phyloP scores from a whole-genome alignment of 495 filamentous ascomycete genomes.

The Penicillium steckii region DNA sequence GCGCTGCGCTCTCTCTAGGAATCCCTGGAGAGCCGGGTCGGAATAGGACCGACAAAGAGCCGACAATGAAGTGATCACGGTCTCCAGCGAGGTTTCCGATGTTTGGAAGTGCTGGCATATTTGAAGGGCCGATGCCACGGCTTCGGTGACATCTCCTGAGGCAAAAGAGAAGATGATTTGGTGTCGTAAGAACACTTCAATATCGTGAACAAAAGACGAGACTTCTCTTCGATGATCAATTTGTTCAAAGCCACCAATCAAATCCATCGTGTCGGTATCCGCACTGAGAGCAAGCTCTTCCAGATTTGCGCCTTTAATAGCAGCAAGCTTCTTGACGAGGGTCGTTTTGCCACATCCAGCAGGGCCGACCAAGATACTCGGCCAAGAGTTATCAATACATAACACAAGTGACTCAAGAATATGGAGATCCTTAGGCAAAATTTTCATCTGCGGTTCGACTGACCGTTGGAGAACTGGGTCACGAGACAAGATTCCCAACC shows the following conservation, averaged over 20 bases:
- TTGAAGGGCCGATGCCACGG: constrained; percentile 30
- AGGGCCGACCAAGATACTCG: constrained; percentile 82
- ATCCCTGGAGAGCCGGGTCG: constrained; percentile 29
- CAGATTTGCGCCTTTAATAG: constrained; percentile 66
- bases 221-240: constrained; percentile 72
- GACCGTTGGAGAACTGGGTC: constrained; percentile 56
- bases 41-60: constrained; percentile 29
- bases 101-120: constrained; percentile 35
- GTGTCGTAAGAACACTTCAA: constrained; percentile 54
- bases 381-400: constrained; percentile 81
- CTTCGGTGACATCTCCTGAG: constrained; percentile 33
- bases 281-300: constrained; percentile 82
- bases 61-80: constrained; percentile 33
- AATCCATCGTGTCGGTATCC: constrained; percentile 93
- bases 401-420: constrained; percentile 84
- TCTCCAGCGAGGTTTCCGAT: constrained; percentile 33
- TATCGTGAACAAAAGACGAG: constrained; percentile 50
- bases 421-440: constrained; percentile 56
- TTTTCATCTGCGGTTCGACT: constrained; percentile 52
- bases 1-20: constrained; percentile 33
- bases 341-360: constrained; percentile 85
- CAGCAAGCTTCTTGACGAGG: constrained; percentile 75
- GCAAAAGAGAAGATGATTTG: constrained; percentile 52
- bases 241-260: constrained; percentile 96
- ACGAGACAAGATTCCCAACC: constrained; percentile 66